These are phyloP conservation scores for Phylloporus sp. DNA, from an alignment of 768 basidiomycete genomes.

Conservation along the genomic window DNA sequence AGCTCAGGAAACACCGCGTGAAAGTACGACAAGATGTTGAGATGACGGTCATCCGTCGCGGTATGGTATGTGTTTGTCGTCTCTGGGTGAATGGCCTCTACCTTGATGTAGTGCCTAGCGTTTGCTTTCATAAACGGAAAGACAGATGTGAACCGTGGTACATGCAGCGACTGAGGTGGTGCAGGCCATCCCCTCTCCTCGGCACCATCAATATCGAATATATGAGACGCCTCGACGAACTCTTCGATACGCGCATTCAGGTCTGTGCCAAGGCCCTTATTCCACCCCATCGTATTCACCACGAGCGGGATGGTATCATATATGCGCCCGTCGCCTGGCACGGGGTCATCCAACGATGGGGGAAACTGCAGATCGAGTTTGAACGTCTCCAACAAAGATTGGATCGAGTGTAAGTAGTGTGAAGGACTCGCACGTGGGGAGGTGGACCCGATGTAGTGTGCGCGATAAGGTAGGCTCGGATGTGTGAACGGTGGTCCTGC, in stretches of 20 bases:
- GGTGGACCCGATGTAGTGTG: slow-evolving; percentile 79
- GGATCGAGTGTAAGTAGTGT: slow-evolving; percentile 66
- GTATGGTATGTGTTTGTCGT: slow-evolving; percentile 27
- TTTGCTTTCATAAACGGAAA: background rate
- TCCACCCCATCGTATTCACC: slow-evolving; percentile 97
- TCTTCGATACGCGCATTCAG: slow-evolving; percentile 67
- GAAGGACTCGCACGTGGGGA: slow-evolving; percentile 75
- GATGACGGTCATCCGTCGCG: slow-evolving; percentile 61
- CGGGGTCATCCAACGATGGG: slow-evolving; percentile 25
- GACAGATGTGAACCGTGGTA: background rate
- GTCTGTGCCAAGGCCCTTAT: slow-evolving; percentile 87
- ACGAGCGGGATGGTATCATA: slow-evolving; percentile 70
- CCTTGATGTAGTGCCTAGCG: background rate
- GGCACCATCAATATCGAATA: slow-evolving; percentile 19
- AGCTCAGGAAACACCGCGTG: slow-evolving; percentile 44
- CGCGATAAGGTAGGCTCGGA: slow-evolving; percentile 57
- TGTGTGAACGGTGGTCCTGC: slow-evolving; percentile 89
- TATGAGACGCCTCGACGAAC: slow-evolving; percentile 47
- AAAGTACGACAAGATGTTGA: slow-evolving; percentile 75
- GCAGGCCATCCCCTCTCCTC: slow-evolving; percentile 23
- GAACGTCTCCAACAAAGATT: slow-evolving; percentile 62
- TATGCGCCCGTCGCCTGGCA: slow-evolving; percentile 36
- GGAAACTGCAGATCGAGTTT: slow-evolving; percentile 61
- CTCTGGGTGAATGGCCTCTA: slow-evolving; percentile 45
- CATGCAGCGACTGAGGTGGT: slow-evolving; percentile 3